Conservation (phyloP, 257 asterid species). For the Cordia subcordata region DNA sequence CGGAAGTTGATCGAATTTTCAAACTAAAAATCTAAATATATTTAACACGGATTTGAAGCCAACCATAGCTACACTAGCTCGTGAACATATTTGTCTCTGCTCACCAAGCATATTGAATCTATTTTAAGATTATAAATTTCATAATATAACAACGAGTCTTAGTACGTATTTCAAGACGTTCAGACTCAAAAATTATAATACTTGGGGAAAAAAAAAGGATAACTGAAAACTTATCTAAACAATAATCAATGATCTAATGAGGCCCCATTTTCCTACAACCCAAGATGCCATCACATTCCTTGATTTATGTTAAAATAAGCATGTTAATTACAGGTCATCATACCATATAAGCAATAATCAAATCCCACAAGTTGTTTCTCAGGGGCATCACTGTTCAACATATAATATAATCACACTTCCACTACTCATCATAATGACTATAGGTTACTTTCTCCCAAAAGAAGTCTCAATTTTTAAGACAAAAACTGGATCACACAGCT, state of each 20-base stretch:
- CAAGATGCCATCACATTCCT: background rate
- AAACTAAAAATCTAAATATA: too few species aligned
- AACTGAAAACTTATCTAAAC: background rate
- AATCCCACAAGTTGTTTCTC: background rate
- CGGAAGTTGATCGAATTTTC: too few species aligned
- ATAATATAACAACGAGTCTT: too few species aligned
- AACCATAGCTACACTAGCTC: too few species aligned
- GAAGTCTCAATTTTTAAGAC: conserved; percentile 18
- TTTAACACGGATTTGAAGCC: too few species aligned
- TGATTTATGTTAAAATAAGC: background rate
- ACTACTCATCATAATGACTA: conserved; percentile 43
- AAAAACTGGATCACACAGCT: conserved; percentile 49
- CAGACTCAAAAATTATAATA: too few species aligned
- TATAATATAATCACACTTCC: conserved; percentile 12
- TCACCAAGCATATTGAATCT: too few species aligned
- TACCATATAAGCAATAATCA: background rate
- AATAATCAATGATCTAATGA: background rate
- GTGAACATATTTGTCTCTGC: too few species aligned
- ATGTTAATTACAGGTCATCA: conserved; percentile 4
- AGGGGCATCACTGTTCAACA: background rate
- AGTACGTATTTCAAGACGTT: too few species aligned
- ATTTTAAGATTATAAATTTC: too few species aligned
- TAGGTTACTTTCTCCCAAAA: conserved; percentile 54
- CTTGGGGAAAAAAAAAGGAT: too few species aligned
- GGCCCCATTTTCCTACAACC: background rate